Evolutionary conservation across 371 early-diverging fungal species (phyloP).

Genomic region (Syncephalastrum sp.): DNA sequence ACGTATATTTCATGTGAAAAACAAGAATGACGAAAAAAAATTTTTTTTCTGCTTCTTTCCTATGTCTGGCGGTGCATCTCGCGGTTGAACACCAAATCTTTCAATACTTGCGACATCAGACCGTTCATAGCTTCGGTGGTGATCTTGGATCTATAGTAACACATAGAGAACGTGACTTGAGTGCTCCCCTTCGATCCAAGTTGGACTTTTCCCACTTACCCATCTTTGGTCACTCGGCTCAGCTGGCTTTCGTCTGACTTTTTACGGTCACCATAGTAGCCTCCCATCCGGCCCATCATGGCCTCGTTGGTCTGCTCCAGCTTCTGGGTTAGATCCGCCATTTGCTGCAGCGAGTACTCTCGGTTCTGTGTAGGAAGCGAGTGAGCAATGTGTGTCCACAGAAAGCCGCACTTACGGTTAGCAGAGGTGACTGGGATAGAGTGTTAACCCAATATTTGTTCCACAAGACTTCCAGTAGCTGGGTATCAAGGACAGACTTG

Average conservation of each 20-base stretch:
- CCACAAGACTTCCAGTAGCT: conserved; percentile 91
- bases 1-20: neutral
- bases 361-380: conserved; percentile 59
- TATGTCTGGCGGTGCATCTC: no score
- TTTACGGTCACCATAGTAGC: conserved; percentile 60
- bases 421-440: conserved; percentile 86
- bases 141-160: conserved; percentile 65
- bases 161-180: conserved; percentile 9
- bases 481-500: conserved; percentile 86
- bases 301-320: conserved; percentile 74
- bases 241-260: conserved; percentile 68
- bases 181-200: neutral
- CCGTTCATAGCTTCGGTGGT: conserved; percentile 80
- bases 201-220: conserved; percentile 27
- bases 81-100: conserved; percentile 74
- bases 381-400: neutral
- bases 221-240: conserved; percentile 74
- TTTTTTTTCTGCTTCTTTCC: conserved; percentile 2
- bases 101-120: conserved; percentile 77
- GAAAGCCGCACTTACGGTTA: conserved; percentile 61
- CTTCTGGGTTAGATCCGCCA: conserved; percentile 81
- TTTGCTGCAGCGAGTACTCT: conserved; percentile 76
- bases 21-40: neutral
- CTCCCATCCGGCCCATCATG: conserved; percentile 55
- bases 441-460: conserved; percentile 97